These are phyloP conservation scores for Nannochloris sp. DNA, from an alignment of 139 green algal genomes.

Conservation along the genomic window DNA sequence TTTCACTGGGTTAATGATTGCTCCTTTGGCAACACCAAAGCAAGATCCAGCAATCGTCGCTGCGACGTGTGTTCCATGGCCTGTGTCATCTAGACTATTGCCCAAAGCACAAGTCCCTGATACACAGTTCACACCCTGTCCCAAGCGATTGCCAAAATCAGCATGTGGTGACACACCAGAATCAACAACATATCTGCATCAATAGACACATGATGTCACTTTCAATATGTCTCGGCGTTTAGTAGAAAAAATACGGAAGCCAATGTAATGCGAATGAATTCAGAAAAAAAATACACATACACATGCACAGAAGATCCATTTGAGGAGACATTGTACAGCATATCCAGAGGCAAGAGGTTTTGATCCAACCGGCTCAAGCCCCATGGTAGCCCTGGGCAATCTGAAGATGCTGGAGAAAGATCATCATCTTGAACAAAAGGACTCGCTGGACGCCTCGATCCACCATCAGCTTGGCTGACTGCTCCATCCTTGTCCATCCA, in stretches of 20 bases:
- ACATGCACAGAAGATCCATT: conserved; percentile 7
- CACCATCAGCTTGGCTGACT: not conserved
- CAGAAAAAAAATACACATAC: conserved; percentile 22
- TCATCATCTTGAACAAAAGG: not conserved
- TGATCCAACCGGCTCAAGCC: conserved; percentile 8
- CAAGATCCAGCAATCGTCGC: conserved; percentile 38
- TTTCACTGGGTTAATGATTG: conserved; percentile 32
- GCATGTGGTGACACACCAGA: conserved; percentile 42
- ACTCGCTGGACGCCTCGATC: no score
- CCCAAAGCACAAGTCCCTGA: not conserved
- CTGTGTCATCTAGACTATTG: conserved; percentile 32
- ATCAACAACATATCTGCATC: conserved; percentile 10
- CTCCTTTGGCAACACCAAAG: conserved; percentile 54
- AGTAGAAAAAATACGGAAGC: no score
- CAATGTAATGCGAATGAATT: no score
- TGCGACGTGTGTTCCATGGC: conserved; percentile 57
- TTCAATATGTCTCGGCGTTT: no score
- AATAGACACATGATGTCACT: no score
- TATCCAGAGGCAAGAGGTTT: conserved; percentile 1
- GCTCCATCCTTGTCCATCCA: not conserved
- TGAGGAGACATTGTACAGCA: not conserved
- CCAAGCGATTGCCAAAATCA: conserved; percentile 30
- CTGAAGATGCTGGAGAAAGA: not conserved
- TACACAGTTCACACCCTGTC: not conserved
- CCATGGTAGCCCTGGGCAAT: conserved; percentile 1